A percentile compares a stretch with the other conserved stretches of the same genome.
Conservation (phyloP, 2,329 filamentous ascomycete species). For the Ilyonectria robusta region DNA sequence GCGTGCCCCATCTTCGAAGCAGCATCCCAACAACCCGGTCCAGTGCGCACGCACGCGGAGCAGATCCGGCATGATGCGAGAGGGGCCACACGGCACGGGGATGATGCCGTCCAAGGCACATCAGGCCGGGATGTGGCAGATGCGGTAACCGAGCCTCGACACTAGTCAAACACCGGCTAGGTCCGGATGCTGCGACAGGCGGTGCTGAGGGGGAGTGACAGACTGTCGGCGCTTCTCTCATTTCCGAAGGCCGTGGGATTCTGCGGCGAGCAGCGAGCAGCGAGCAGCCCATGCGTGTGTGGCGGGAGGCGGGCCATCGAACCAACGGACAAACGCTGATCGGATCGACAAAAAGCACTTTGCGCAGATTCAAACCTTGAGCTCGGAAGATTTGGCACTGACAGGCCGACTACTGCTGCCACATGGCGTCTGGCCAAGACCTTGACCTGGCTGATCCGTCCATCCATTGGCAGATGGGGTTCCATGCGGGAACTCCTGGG, state of each 20-base stretch:
- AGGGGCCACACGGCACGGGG: constrained; percentile 12
- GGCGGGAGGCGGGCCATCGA: neutral
- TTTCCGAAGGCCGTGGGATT: neutral
- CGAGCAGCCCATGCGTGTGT: neutral
- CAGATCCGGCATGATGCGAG: constrained; percentile 1
- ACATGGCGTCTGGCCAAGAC: neutral
- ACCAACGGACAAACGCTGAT: neutral
- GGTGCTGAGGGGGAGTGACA: neutral
- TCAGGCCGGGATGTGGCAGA: constrained; percentile 10
- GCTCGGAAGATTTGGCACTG: neutral
- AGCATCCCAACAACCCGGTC: constrained; percentile 6
- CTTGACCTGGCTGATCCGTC: neutral
- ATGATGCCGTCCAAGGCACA: constrained; percentile 6
- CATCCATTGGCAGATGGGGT: constrained; percentile 1
- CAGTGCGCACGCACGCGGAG: constrained; percentile 6
- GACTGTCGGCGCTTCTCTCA: neutral
- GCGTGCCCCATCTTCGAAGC: neutral
- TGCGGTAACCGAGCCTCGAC: neutral
- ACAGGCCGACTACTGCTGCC: neutral
- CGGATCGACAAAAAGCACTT: constrained; percentile 5
- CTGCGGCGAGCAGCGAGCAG: too few species aligned
- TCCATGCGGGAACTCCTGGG: constrained; percentile 1
- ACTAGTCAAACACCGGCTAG: constrained; percentile 19
- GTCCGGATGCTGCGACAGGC: neutral
- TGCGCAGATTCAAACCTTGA: neutral